Base-by-base conservation (phyloP, 805 yeast genomes). In the Yarrowia deformans region DNA sequence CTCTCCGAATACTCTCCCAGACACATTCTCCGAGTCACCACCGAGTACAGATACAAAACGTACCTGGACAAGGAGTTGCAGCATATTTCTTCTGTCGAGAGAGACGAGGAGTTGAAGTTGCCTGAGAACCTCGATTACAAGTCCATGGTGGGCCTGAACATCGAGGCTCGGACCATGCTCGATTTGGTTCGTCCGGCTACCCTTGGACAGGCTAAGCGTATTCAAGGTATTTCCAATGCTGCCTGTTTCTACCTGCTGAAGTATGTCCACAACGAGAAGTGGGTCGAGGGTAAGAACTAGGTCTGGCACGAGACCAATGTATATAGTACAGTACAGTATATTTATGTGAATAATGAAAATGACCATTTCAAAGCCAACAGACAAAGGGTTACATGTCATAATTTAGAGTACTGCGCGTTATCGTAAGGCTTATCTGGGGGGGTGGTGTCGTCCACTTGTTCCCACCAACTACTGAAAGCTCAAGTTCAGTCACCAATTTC, bases 161-260 rank as follows among this genome's bases (percentile, higher is more conserved):
- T 85, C 34, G 98, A 94, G 75, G 93, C 88, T 37, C 85, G 90
- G 69, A 82, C 81, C 18, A 79, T 90, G 12, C 81, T 95, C 68
- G 90, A 91, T 74, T 82, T 84, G 12, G 87, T 91, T 16, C 89
- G 90, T 71, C 99, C 99, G 0, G 86, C 86, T 68, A 95, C 98
- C 0, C 86, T 95, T 55, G 98, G 98, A 0, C 98, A 95, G 77
- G 98, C 98, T 0, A 84, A 97, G 76, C 83, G 98, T 73, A 90
- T 94, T 13, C 97, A 95, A 75, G 98, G 99, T 0, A 88, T 95
- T 1, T 94, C 98, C 0, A 97, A 98, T 0, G 94, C 97, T 0
- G 95, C 97, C 0, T 81, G 91, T 18, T 90, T 92, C 72, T 96
- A 91, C 75, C 81, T 93, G 58, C 90, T 88, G 50, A 74, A 78